phyloP scores from a whole-genome alignment of 768 basidiomycete species.

The Amanita molliuscula region DNA sequence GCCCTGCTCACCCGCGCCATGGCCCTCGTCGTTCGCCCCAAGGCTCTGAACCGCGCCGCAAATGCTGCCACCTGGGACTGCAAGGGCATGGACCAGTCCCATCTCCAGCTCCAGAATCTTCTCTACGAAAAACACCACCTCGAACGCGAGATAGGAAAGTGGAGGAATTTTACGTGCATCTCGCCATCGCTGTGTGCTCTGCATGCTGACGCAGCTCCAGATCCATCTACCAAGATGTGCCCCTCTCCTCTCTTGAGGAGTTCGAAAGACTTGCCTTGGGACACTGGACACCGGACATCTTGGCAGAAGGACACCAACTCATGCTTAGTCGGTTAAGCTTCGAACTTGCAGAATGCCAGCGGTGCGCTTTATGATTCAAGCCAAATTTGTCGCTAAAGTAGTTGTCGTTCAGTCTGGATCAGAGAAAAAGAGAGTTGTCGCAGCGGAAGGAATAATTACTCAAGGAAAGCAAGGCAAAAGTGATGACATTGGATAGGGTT shows the following conservation, averaged over 20 bases:
- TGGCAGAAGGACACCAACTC: conserved; percentile 67
- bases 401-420: conserved; percentile 46
- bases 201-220: conserved; percentile 24
- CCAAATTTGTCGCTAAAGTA: conserved; percentile 5
- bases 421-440: conserved; percentile 54
- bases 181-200: not conserved
- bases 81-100: conserved; percentile 85
- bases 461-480: conserved; percentile 70
- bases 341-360: conserved; percentile 80
- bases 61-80: conserved; percentile 55
- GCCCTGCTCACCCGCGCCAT: conserved; percentile 55
- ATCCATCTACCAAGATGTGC: conserved; percentile 83
- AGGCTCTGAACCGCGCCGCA: conserved; percentile 66
- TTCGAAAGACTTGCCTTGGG: conserved; percentile 60
- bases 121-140: conserved; percentile 85
- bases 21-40: conserved; percentile 72
- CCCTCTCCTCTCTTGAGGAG: conserved; percentile 60
- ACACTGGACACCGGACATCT: conserved; percentile 48
- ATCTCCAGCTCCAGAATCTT: conserved; percentile 78
- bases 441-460: conserved; percentile 70
- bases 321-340: conserved; percentile 85
- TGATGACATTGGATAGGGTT: conserved; percentile 63
- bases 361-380: conserved; percentile 33
- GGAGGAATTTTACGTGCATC: conserved; percentile 82
- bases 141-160: conserved; percentile 87